Percentiles rank a stretch among this genome's conserved stretches.
phyloP scores from a whole-genome alignment of 441 rosid species.

The Bruguiera hainesii region DNA sequence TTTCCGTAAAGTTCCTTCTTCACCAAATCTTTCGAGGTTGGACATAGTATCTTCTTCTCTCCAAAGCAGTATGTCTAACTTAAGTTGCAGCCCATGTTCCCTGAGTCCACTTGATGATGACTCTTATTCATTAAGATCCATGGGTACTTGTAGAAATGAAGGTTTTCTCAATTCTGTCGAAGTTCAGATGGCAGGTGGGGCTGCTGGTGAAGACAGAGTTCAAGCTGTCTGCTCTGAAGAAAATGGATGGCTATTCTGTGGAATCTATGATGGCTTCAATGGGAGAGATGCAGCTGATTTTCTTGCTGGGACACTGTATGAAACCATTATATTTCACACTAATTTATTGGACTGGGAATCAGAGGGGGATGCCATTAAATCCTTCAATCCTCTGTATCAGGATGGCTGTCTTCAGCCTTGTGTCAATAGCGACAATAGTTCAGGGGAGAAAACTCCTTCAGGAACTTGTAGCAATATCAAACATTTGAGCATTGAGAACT shows the following conservation, averaged over 20 bases:
- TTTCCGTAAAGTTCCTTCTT: conserved; percentile 71
- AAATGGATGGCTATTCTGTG: conserved; percentile 87
- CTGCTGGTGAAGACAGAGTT: conserved; percentile 97
- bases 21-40: conserved; percentile 68
- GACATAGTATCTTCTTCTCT: conserved; percentile 84
- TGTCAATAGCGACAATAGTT: conserved; percentile 19
- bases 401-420: conserved; percentile 26
- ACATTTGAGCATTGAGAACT: conserved; percentile 15
- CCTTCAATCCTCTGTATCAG: conserved; percentile 24
- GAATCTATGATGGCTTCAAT: conserved; percentile 87
- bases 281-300: conserved; percentile 99
- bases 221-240: conserved; percentile 98
- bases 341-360: conserved; percentile 51
- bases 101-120: conserved; percentile 61
- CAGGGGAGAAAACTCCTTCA: conserved; percentile 6
- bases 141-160: conserved; percentile 60
- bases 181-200: conserved; percentile 95
- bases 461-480: conserved; percentile 7
- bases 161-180: conserved; percentile 69
- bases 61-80: conserved; percentile 63
- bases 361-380: conserved; percentile 32
- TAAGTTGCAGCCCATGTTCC: conserved; percentile 73
- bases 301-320: conserved; percentile 87
- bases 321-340: conserved; percentile 53
- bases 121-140: conserved; percentile 45